Evolutionary conservation across 2,329 filamentous ascomycete species (phyloP), one percentile per base, ranked within the genome.

Genomic region (Colletotrichum paranaense): DNA sequence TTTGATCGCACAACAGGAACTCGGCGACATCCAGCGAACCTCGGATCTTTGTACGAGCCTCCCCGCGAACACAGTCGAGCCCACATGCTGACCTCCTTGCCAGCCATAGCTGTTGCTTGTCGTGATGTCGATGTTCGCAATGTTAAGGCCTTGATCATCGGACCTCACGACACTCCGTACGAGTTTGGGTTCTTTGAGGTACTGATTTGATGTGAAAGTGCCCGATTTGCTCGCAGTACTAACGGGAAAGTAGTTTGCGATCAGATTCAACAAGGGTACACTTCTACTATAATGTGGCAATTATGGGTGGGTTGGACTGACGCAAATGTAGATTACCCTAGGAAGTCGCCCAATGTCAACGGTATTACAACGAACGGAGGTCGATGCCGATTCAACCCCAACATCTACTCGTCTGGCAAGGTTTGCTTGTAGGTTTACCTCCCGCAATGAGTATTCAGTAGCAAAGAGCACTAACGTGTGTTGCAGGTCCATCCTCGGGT

Each of bases 151-250:
- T 83, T 98, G 75, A 96, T 98, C 78, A 91, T 98, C 76, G 97
- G 97, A 0, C 96, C 97, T 28, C 95, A 96, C 76, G 95, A 97
- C 78, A 97, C 95, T 0, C 95, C 96, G 0, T 99, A 99, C 82
- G 95, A 98, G 82, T 98, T 97, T 80, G 97, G 97, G 3, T 98
- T 98, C 84, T 98, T 97, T 80, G 95, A 98, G 88, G 95, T 97
- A 82, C 87, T 80, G 14, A 14, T 12, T 12, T 8, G 8, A 22
- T 65, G 35, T 56, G 12, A 42, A 5, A 24, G 60, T 9, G 46
- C 2, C 19, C 16, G 26, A 11, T 46, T 22, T 35, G 24, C 52
- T 5, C 32, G 42, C 6, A 8, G 62, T 78, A 68, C 80, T 86
- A 75, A 84, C 74, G 59, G 46, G n/a, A 3, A 52, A 55, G 16